Evolutionary conservation across 2,329 filamentous ascomycete species (phyloP).

Genomic region (Colletotrichum tabaci): DNA sequence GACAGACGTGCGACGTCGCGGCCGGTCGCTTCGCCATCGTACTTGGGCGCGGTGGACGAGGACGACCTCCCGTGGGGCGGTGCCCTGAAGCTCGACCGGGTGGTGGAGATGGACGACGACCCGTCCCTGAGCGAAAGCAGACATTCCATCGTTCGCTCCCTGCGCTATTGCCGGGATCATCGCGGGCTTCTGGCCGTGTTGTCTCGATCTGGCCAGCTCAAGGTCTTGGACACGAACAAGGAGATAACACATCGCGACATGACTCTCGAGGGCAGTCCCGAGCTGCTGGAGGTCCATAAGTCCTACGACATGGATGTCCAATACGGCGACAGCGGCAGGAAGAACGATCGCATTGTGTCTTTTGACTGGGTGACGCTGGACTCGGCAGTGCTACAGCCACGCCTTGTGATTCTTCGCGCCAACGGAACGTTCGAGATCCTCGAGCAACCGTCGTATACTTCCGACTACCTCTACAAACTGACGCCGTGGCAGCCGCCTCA

Average conservation of each 20-base stretch:
- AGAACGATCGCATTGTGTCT: conserved; percentile 74
- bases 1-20: conserved; percentile 77
- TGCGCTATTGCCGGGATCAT: conserved; percentile 75
- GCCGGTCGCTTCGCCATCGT: conserved; percentile 66
- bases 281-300: conserved; percentile 71
- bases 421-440: conserved; percentile 75
- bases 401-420: conserved; percentile 72
- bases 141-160: conserved; percentile 72
- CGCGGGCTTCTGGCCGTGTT: conserved; percentile 73
- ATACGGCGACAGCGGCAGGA: conserved; percentile 65
- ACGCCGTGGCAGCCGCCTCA: conserved; percentile 74
- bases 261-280: conserved; percentile 64
- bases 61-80: conserved; percentile 76
- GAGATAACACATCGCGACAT: conserved; percentile 63
- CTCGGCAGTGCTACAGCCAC: conserved; percentile 68
- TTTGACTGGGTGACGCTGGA: conserved; percentile 77
- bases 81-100: conserved; percentile 70
- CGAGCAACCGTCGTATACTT: conserved; percentile 71
- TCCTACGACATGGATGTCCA: conserved; percentile 75
- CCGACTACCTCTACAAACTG: conserved; percentile 72
- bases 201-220: conserved; percentile 74
- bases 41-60: conserved; percentile 71
- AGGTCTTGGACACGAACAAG: conserved; percentile 71
- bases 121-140: conserved; percentile 67
- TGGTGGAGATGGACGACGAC: conserved; percentile 69